A percentile compares a stretch with the other conserved stretches of the same genome.
These are phyloP conservation scores for Tarenaya hassleriana DNA, from an alignment of 345 rosid species.

Conservation along the genomic window DNA sequence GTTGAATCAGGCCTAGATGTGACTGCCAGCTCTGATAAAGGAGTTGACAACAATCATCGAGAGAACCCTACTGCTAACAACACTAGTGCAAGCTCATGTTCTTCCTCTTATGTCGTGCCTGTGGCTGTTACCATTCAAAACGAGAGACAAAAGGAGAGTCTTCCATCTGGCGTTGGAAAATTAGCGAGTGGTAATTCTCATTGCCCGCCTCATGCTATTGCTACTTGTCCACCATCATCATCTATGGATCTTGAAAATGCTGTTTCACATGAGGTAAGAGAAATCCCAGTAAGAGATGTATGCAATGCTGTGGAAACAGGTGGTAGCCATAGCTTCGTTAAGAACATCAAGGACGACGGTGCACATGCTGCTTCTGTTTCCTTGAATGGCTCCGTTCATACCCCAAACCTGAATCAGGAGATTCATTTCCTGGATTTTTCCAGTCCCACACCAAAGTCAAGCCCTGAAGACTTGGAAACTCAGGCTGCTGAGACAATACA, in stretches of 20 bases:
- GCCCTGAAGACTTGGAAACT: constrained; percentile 38
- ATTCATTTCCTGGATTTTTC: constrained; percentile 44
- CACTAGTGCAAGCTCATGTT: constrained; percentile 31
- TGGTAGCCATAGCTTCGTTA: constrained; percentile 34
- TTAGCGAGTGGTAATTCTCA: constrained; percentile 28
- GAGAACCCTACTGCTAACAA: constrained; percentile 26
- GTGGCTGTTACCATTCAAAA: constrained; percentile 29
- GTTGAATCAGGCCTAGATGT: constrained; percentile 25
- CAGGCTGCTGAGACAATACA: constrained; percentile 43
- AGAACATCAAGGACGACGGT: constrained; percentile 40
- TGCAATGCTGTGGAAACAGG: constrained; percentile 32
- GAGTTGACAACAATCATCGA: constrained; percentile 25
- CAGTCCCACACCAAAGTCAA: constrained; percentile 42
- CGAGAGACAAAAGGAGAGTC: constrained; percentile 29
- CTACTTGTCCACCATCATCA: constrained; percentile 28
- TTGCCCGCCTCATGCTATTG: constrained; percentile 35
- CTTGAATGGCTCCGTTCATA: constrained; percentile 36
- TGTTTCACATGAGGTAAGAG: constrained; percentile 26
- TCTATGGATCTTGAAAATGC: constrained; percentile 31
- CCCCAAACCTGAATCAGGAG: constrained; percentile 37
- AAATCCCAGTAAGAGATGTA: constrained; percentile 31
- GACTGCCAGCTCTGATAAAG: constrained; percentile 20
- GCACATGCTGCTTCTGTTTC: constrained; percentile 33
- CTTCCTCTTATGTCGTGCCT: constrained; percentile 31
- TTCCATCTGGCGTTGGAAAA: constrained; percentile 26